Evolutionary conservation across 495 filamentous ascomycete genomes (phyloP).

Genomic region (Tuber microsphaerosporum): DNA sequence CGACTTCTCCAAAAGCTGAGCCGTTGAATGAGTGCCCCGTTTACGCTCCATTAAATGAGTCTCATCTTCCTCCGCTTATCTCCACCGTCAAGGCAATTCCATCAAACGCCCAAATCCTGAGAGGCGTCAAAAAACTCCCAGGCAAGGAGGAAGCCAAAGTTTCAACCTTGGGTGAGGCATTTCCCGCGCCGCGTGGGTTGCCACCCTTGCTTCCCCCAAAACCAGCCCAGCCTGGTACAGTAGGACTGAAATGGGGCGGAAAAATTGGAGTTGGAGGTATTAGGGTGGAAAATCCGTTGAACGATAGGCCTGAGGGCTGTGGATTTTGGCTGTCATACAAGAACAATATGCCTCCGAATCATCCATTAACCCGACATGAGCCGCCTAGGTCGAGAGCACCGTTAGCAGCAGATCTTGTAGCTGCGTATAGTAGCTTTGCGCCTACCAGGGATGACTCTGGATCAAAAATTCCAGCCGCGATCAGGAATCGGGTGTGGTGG

Average conservation of each 20-base stretch:
- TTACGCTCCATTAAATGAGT: slow-evolving; percentile 31
- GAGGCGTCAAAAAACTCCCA: slow-evolving; percentile 9
- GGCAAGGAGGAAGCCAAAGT: slow-evolving; percentile 32
- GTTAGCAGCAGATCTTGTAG: slow-evolving; percentile 36
- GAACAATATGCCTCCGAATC: slow-evolving; percentile 24
- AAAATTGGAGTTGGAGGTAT: slow-evolving; percentile 27
- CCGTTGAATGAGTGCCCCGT: slow-evolving; percentile 26
- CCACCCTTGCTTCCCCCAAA: slow-evolving; percentile 53
- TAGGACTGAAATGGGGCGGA: slow-evolving; percentile 38
- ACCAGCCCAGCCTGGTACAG: not conserved
- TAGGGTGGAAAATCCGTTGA: slow-evolving; percentile 21
- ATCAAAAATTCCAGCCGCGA: slow-evolving; percentile 54
- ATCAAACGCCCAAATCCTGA: slow-evolving; percentile 11
- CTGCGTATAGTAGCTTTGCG: slow-evolving; percentile 64
- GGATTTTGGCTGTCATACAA: slow-evolving; percentile 52
- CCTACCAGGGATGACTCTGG: slow-evolving; percentile 59
- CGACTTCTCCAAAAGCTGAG: slow-evolving; percentile 19
- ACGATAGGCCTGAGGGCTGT: slow-evolving; percentile 35
- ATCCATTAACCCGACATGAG: slow-evolving; percentile 20
- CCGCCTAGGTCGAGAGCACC: slow-evolving; percentile 33
- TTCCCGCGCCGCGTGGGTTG: slow-evolving; percentile 53
- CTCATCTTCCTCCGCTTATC: slow-evolving; percentile 30
- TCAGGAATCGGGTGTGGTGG: slow-evolving; percentile 64
- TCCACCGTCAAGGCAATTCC: slow-evolving; percentile 36
- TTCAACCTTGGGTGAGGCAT: slow-evolving; percentile 57